Evolutionary conservation across 768 basidiomycete species (phyloP), one percentile per base, ranked within the genome.

Genomic region (Exsudoporus frostii): DNA sequence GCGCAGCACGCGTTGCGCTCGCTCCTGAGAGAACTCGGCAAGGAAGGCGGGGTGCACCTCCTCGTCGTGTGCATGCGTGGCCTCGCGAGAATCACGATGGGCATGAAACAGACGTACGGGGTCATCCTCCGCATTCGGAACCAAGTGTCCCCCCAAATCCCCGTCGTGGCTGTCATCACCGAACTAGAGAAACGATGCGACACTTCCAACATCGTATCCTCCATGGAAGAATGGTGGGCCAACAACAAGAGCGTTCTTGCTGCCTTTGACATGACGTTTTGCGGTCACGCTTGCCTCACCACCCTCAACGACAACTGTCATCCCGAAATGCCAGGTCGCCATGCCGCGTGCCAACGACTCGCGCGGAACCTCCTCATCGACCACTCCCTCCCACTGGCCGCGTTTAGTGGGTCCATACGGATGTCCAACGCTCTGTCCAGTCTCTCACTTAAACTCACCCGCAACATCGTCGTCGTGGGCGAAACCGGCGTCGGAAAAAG

Each of bases 381-480:
- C 5, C 15, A 51, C 5, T 45, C 64, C 5, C 65, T 65, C 34
- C 53, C 64, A 4, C 44, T 58, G 19, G 36, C 44, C n/a, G 30
- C 50, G 1, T 44, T 43, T 5, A 19, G 24, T 7, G 52, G 24
- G 8, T 34, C 56, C 13, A 34, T 32, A 29, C 47, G 47, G 27
- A 25, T n/a, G 33, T 43, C 40, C 54, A 46, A 24, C 8, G 17
- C 22, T 17, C 27, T 19, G 7, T 61, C 62, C 10, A 64, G 36
- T 30, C 37, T 51, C 34, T 51, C 58, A 5, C 25, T 51, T 44
- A 66, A 60, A n/a, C 53, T 57, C 37, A 61, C 56, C 27, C 55
- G 57, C 41, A 67, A 73, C 45, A 52, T 77, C 44, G 59, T 78
- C 42, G 44, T 77, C 19, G 76, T 77, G 15, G 76, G 76, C 5